Evolutionary conservation across 2,329 filamentous ascomycete genomes (phyloP).

Genomic region (Arachnomyces sp.): DNA sequence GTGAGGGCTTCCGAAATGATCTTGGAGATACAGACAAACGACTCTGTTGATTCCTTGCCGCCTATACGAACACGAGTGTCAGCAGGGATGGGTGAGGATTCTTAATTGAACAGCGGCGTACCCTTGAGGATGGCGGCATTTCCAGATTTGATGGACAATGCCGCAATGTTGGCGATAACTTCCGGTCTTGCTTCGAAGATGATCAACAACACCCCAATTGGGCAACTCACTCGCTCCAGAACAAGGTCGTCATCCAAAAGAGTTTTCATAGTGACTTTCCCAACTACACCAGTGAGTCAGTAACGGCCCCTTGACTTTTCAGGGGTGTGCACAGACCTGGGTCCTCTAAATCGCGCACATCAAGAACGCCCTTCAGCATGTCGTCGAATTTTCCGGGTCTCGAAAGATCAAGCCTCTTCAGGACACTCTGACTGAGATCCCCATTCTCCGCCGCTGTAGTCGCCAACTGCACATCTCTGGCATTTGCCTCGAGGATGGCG

Average conservation of each 20-base stretch:
- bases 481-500: constrained; percentile 78
- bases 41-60: constrained; percentile 89
- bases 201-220: constrained; percentile 94
- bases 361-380: constrained; percentile 90
- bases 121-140: constrained; percentile 96
- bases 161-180: constrained; percentile 96
- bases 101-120: constrained; percentile 16
- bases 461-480: constrained; percentile 68
- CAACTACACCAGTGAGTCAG: constrained; percentile 47
- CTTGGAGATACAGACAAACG: constrained; percentile 82
- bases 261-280: constrained; percentile 73
- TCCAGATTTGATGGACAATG: constrained; percentile 90
- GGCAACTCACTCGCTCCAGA: constrained; percentile 81
- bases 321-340: constrained; percentile 55
- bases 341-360: constrained; percentile 76
- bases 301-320: not conserved
- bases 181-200: constrained; percentile 97
- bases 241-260: constrained; percentile 76
- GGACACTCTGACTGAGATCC: constrained; percentile 67
- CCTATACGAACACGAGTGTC: constrained; percentile 38
- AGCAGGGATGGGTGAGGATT: not conserved
- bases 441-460: constrained; percentile 65
- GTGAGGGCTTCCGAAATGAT: constrained; percentile 73
- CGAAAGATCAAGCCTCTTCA: constrained; percentile 79
- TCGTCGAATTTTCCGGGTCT: constrained; percentile 92